A percentile compares a stretch with the other conserved stretches of the same genome.
Conservation (phyloP, 1,284 basidiomycete species). For the Mycosarcoma maydis region DNA sequence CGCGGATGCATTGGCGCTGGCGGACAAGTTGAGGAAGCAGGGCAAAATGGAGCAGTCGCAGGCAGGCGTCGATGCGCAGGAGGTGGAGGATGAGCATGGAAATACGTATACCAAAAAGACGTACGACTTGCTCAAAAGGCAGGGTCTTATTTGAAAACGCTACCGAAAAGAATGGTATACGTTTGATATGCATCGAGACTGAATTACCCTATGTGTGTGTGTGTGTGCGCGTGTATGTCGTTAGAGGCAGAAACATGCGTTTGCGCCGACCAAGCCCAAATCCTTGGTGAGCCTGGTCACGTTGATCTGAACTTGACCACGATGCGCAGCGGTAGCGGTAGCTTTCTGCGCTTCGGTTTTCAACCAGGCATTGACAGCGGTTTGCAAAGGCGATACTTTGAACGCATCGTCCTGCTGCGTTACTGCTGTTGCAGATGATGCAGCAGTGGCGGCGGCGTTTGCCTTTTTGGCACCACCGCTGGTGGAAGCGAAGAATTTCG, state of each 20-base stretch:
- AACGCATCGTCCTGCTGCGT: conserved; percentile 1
- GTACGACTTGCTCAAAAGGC: conserved; percentile 66
- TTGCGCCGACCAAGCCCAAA: conserved; percentile 8
- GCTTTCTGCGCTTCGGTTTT: conserved; percentile 11
- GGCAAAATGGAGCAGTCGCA: conserved; percentile 40
- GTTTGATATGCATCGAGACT: too few relatives aligned
- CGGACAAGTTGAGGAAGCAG: conserved; percentile 61
- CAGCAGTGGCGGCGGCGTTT: neutral
- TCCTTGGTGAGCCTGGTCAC: conserved; percentile 25
- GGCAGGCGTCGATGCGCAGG: conserved; percentile 57
- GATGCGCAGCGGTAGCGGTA: neutral
- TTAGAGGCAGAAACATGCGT: conserved; percentile 14
- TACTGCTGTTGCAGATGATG: neutral
- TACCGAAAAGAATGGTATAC: neutral
- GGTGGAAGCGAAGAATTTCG: conserved; percentile 42
- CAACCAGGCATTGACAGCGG: conserved; percentile 28
- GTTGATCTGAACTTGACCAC: conserved; percentile 9
- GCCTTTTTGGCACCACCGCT: conserved; percentile 12
- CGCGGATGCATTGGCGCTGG: conserved; percentile 84
- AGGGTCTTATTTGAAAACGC: conserved; percentile 51
- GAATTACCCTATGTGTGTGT: too few relatives aligned
- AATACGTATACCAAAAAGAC: conserved; percentile 65
- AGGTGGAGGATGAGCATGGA: conserved; percentile 65
- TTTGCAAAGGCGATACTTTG: conserved; percentile 9
- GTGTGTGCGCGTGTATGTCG: too few relatives aligned